Base-by-base conservation (phyloP, 306 rosid species). In the Begonia loranthoides region DNA sequence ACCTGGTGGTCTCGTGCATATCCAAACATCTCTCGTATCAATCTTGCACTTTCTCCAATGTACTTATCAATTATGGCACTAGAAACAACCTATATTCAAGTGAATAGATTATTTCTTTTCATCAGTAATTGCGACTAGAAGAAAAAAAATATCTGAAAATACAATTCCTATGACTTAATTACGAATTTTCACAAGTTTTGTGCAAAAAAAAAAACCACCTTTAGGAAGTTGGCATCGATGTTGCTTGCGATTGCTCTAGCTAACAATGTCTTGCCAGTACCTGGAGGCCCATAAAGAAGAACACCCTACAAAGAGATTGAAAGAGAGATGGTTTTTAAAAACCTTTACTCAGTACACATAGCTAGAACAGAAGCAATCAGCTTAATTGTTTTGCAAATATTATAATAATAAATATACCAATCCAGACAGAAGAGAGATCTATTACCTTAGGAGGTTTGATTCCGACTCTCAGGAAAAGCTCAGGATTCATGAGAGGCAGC, bases 1-100 rank as follows among this genome's bases (percentile, higher is more conserved):
- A 92, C 99, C 79, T 92, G 99, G 69, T 92, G 99, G 73, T 86
- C 96, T 52, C 96, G 99, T 57, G 99, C 99, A 70, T 92, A 92
- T 38, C 93, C 94, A 76, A 92, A 92, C 99, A 87, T 92, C 71
- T 92, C 99, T 56, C 99, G 79, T 55, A 92, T 86, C 81, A 83
- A 69, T 66, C 99, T 66, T 38, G 94, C 99, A 65, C 94, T 92
- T 66, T 92, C 99, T 61, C 99, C 96, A 48, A 92, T 87, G 56
- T 92, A 92, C 69, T 87, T 92, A 52, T 92, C 96, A 69, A 92
- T 77, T 54, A 92, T 92, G 62, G 99, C 96, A 65, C 99, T 92
- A 45, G 99, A 86, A 60, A 92, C 99, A 71, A 92, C 99, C 96
- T 92, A 64, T 14, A 28, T 33, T 52, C 49, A 56, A 55, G 33